phyloP scores from a whole-genome alignment of 768 basidiomycete species.

The Hypholoma sublateritium region DNA sequence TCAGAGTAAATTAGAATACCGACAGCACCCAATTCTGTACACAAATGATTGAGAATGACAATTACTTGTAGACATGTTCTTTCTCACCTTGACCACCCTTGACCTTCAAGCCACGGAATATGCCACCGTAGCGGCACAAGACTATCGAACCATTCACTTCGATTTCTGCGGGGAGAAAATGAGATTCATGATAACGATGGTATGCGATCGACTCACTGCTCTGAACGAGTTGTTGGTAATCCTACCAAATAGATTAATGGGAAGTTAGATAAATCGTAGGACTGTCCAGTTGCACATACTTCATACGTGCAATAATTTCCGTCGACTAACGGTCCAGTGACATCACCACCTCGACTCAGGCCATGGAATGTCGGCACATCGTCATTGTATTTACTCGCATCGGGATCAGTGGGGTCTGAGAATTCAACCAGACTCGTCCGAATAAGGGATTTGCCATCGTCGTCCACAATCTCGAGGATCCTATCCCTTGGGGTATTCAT shows the following conservation, averaged over 20 bases:
- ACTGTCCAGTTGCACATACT: slow-evolving; percentile 21
- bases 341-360: slow-evolving; percentile 74
- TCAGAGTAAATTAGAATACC: slow-evolving; percentile 1
- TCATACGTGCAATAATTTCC: slow-evolving; percentile 79
- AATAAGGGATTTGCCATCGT: slow-evolving; percentile 55
- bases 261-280: not conserved
- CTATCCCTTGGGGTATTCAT: slow-evolving; percentile 75
- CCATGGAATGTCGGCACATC: slow-evolving; percentile 85
- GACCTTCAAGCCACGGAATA: slow-evolving; percentile 86
- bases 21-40: not conserved
- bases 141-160: slow-evolving; percentile 76
- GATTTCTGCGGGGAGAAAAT: slow-evolving; percentile 41
- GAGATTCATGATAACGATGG: not conserved
- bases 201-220: slow-evolving; percentile 14
- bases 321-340: slow-evolving; percentile 67
- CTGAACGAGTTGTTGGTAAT: slow-evolving; percentile 52
- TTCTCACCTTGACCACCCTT: slow-evolving; percentile 64
- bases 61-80: not conserved
- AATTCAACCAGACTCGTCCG: slow-evolving; percentile 21
- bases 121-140: slow-evolving; percentile 70
- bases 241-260: slow-evolving; percentile 24
- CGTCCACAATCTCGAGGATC: slow-evolving; percentile 61
- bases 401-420: slow-evolving; percentile 64
- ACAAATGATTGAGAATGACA: not conserved
- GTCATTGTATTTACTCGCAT: slow-evolving; percentile 64